phyloP scores from a whole-genome alignment of 2,329 filamentous ascomycete species.

The Aspergillus intermedius region DNA sequence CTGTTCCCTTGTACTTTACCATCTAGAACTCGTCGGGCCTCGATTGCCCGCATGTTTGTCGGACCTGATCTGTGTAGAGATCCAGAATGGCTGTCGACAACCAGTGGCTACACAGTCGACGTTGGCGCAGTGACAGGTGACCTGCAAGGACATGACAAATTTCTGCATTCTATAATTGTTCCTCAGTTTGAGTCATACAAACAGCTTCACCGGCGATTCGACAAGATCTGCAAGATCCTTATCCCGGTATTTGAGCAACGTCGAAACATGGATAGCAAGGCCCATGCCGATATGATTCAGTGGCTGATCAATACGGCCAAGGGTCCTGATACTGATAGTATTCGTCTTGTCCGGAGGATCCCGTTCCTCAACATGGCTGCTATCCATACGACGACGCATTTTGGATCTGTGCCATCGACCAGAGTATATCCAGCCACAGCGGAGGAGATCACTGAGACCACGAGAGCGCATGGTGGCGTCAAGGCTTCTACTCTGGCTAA shows the following conservation, averaged over 20 bases:
- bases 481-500: not conserved
- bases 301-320: constrained; percentile 18
- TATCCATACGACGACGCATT: not conserved
- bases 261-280: not conserved
- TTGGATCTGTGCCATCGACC: not conserved
- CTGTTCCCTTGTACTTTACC: not conserved
- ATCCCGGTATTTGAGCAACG: not conserved
- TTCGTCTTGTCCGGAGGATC: constrained; percentile 17
- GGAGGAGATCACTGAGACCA: not conserved
- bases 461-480: not conserved
- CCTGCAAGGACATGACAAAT: not conserved
- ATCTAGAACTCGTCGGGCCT: not conserved
- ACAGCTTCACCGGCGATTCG: constrained; percentile 2
- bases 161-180: not conserved
- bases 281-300: not conserved
- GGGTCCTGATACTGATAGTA: not conserved
- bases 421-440: not conserved
- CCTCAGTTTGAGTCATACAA: not conserved
- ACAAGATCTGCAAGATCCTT: not conserved
- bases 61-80: not conserved
- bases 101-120: not conserved
- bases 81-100: not conserved
- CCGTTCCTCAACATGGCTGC: not conserved
- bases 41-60: not conserved
- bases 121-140: not conserved